These are phyloP conservation scores for Xylaria sp. DNA, from an alignment of 2,329 filamentous ascomycete species.

Conservation along the genomic window DNA sequence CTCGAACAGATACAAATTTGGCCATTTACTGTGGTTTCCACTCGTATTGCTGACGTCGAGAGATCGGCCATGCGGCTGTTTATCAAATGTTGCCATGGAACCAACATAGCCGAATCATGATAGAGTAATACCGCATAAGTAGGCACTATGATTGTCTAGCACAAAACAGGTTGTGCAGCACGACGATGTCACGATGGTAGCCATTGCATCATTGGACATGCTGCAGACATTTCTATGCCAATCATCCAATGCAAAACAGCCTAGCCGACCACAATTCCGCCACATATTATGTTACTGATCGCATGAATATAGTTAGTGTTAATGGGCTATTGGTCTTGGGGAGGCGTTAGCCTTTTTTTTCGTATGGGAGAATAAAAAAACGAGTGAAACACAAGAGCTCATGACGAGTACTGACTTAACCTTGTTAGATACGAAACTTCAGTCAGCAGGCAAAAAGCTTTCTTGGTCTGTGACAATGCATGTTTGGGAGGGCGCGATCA, in stretches of 20 bases:
- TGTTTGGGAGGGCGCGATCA: constrained; percentile 25
- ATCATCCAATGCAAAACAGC: constrained; percentile 6
- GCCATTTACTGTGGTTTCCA: constrained; percentile 4
- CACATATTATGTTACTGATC: neutral
- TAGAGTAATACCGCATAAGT: neutral
- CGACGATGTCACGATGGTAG: constrained; percentile 30
- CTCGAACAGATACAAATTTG: neutral
- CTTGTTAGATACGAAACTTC: constrained; percentile 8
- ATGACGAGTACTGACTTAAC: constrained; percentile 9
- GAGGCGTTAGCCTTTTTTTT: neutral
- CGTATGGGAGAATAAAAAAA: neutral
- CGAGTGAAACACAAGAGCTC: constrained; percentile 28
- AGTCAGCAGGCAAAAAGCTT: constrained; percentile 19
- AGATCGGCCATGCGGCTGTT: constrained; percentile 4
- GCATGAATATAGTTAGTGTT: neutral
- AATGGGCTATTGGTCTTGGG: neutral
- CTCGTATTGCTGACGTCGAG: constrained; percentile 30
- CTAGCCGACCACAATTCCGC: constrained; percentile 3
- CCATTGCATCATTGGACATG: constrained; percentile 32
- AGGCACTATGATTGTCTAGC: neutral
- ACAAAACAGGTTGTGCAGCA: constrained; percentile 31
- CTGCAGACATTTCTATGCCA: neutral
- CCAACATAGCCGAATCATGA: constrained; percentile 14
- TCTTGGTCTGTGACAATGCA: constrained; percentile 33
- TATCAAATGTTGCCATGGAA: constrained; percentile 16